Evolutionary conservation across 352 stramenopile species (phyloP).

Genomic region (Globisporangium takayamanum): DNA sequence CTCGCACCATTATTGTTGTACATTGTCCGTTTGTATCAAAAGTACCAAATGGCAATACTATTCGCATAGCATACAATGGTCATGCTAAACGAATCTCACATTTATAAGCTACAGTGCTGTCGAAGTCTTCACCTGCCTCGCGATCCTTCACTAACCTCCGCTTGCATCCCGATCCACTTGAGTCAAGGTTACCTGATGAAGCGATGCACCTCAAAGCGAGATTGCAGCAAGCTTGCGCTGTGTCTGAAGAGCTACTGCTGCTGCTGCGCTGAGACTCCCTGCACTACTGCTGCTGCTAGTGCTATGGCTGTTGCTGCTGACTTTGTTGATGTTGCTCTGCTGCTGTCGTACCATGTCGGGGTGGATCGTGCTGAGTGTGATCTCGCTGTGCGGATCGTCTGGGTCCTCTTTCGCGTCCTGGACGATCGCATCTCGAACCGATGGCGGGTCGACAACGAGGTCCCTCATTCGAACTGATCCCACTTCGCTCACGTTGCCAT

Average conservation of each 20-base stretch:
- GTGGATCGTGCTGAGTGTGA: slow-evolving; percentile 12
- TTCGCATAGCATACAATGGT: too few species aligned
- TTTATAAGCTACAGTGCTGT: too few species aligned
- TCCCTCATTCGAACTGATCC: not conserved
- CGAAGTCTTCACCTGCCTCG: too few species aligned
- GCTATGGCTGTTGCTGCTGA: not conserved
- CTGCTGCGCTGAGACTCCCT: not conserved
- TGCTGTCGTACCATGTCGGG: slow-evolving; percentile 20
- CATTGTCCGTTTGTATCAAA: too few species aligned
- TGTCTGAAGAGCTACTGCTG: slow-evolving; percentile 4
- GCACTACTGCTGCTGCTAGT: not conserved
- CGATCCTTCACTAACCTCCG: too few species aligned
- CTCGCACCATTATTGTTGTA: too few species aligned
- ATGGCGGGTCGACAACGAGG: slow-evolving; percentile 20
- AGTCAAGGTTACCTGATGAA: not conserved
- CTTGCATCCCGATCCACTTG: too few species aligned
- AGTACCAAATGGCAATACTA: too few species aligned
- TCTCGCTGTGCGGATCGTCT: slow-evolving; percentile 12
- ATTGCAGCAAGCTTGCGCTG: slow-evolving; percentile 28
- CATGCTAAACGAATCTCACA: too few species aligned
- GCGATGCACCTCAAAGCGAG: slow-evolving; percentile 1
- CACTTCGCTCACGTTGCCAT: not conserved
- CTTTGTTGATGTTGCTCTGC: slow-evolving; percentile 9
- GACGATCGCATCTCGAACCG: slow-evolving; percentile 13
- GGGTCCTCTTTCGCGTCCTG: slow-evolving; percentile 17